A percentile compares a stretch with the other conserved stretches of the same genome.
These are phyloP conservation scores for Sporothrix pseudoabietina DNA, from an alignment of 2,329 filamentous ascomycete species.

Conservation along the genomic window DNA sequence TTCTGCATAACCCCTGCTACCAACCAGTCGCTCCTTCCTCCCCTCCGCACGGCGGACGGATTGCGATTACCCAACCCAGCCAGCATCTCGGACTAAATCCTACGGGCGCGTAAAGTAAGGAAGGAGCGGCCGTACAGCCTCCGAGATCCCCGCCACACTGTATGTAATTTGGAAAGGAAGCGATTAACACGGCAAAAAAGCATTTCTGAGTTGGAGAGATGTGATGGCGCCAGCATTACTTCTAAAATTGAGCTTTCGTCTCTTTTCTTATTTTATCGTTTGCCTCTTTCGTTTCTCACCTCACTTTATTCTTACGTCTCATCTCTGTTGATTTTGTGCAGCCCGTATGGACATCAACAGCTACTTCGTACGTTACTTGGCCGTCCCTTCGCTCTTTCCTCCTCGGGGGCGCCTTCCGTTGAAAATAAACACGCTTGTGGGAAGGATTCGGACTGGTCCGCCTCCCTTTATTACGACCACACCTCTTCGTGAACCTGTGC, in stretches of 20 bases:
- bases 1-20: background rate
- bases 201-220: too few species aligned
- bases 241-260: background rate
- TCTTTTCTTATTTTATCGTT: background rate
- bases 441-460: background rate
- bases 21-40: background rate
- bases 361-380: background rate
- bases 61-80: background rate
- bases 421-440: background rate
- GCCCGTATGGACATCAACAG: background rate
- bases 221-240: background rate
- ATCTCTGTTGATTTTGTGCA: background rate
- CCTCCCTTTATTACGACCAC: background rate
- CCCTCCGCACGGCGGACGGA: background rate
- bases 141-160: background rate
- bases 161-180: background rate
- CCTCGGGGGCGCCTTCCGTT: background rate
- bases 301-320: background rate
- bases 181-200: background rate
- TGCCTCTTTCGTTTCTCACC: background rate
- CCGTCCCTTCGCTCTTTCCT: background rate
- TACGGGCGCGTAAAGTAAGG: background rate
- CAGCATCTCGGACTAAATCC: background rate
- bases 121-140: background rate
- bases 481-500: background rate